Conservation (phyloP, 495 filamentous ascomycete species). For the Aspergillus sclerotiicarbonarius region DNA sequence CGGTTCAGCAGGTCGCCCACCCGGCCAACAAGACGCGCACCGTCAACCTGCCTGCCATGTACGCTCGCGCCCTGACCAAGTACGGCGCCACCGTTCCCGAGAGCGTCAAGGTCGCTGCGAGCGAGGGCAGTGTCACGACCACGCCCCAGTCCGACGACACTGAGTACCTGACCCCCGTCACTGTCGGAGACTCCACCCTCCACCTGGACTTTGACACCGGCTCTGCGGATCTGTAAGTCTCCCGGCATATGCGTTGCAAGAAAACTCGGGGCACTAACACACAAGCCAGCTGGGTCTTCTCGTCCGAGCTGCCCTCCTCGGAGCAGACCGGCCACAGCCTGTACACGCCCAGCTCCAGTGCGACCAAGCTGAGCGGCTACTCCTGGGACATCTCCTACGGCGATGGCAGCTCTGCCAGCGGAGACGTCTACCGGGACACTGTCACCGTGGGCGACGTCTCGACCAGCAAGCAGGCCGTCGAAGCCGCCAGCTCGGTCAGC, state of each 20-base stretch:
- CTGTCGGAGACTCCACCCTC: slow-evolving; percentile 60
- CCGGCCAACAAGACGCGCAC: slow-evolving; percentile 24
- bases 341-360: slow-evolving; percentile 57
- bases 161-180: slow-evolving; percentile 68
- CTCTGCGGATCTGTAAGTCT: slow-evolving; percentile 67
- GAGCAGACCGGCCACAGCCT: slow-evolving; percentile 57
- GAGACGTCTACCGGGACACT: slow-evolving; percentile 66
- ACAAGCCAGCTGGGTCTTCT: slow-evolving; percentile 51
- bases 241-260: background rate
- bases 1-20: slow-evolving; percentile 35
- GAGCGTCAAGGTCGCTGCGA: slow-evolving; percentile 42
- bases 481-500: slow-evolving; percentile 63
- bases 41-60: slow-evolving; percentile 40
- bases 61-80: slow-evolving; percentile 43
- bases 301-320: slow-evolving; percentile 39
- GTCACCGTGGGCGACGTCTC: slow-evolving; percentile 65
- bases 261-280: slow-evolving; percentile 10
- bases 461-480: slow-evolving; percentile 65
- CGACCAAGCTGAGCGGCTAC: slow-evolving; percentile 50
- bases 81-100: slow-evolving; percentile 43
- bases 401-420: slow-evolving; percentile 63
- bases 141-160: slow-evolving; percentile 56
- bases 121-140: slow-evolving; percentile 48
- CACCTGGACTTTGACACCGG: slow-evolving; percentile 75
- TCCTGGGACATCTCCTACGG: slow-evolving; percentile 71